A percentile compares a stretch with the other conserved stretches of the same genome.
These are phyloP conservation scores for Phanerochaete sordida DNA, from an alignment of 768 basidiomycete species.

Conservation along the genomic window DNA sequence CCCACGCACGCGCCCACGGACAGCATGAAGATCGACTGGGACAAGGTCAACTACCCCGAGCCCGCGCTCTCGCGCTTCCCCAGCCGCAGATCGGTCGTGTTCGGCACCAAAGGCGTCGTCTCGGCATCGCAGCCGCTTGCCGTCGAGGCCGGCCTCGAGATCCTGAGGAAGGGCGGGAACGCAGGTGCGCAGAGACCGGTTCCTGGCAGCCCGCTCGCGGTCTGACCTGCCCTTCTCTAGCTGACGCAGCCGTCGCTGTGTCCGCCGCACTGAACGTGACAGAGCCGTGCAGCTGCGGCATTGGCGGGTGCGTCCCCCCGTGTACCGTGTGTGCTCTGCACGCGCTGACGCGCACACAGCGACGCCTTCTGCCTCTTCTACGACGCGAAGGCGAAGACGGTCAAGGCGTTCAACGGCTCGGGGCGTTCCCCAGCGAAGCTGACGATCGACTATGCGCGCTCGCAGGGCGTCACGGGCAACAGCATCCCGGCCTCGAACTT, in stretches of 20 bases:
- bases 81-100: conserved; percentile 78
- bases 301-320: conserved; percentile 65
- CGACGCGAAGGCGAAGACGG: conserved; percentile 74
- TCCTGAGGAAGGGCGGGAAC: conserved; percentile 91
- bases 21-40: conserved; percentile 44
- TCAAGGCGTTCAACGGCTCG: conserved; percentile 91
- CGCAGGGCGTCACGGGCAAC: conserved; percentile 62
- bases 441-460: conserved; percentile 65
- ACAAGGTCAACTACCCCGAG: conserved; percentile 65
- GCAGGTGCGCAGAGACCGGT: conserved; percentile 56
- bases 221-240: conserved; percentile 32
- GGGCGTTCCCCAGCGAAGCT: conserved; percentile 83
- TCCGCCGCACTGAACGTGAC: conserved; percentile 92
- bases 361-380: conserved; percentile 94
- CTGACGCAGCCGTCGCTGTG: conserved; percentile 92
- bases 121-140: conserved; percentile 91
- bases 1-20: background rate
- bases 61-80: conserved; percentile 67
- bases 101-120: conserved; percentile 61
- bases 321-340: background rate
- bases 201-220: background rate
- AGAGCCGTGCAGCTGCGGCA: conserved; percentile 86
- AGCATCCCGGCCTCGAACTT: conserved; percentile 77
- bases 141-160: conserved; percentile 87
- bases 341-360: conserved; percentile 32